Evolutionary conservation across 805 yeast species (phyloP), one percentile per base, ranked within the genome.

Genomic region (Scheffersomyces coipomensis): DNA sequence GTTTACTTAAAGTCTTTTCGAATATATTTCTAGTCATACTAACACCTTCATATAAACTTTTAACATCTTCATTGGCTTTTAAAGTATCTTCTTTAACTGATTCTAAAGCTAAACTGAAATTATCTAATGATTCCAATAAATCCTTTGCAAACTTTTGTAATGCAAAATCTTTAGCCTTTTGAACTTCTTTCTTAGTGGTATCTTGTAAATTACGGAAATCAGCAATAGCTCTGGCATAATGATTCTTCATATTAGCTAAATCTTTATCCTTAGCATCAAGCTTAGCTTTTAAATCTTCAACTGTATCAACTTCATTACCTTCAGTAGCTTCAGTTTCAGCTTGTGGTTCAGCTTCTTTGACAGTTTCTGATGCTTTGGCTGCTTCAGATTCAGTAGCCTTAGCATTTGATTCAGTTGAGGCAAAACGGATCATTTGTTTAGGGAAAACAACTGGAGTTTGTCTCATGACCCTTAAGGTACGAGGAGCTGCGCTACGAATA

Each of bases 121-220:
- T 89, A 59, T 89, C 97, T 31, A 89, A 78, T 5, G 96, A 84
- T 57, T 89, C 97, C 52, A 89, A 73, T 58, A 89, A 75, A 51
- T 89, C 97, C 64, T 81, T 85, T 48, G 96, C 93, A 60, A 89
- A 89, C 64, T 88, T 89, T 64, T 89, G 95, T 48, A 90, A 73
- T 0, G 97, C 97, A 67, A 83, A 89, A 57, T 88, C 96, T 58
- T 75, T 83, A 39, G 96, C 88, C 68, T 86, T 86, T 66, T 85
- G 84, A 40, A 86, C 72, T 60, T 90, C 97, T 52, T 86, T 77
- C 67, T 86, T 85, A 44, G 97, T 88, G 37, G 90, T 82, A 58
- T 86, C 91, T 71, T 89, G 97, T 53, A 89, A 73, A 66, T 87
- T 88, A 54, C 96, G 81, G 82, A 88, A 90, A 63, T 89, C 97